Evolutionary conservation across 1,284 basidiomycete species (phyloP).

Genomic region (Psilocybe mexicana): DNA sequence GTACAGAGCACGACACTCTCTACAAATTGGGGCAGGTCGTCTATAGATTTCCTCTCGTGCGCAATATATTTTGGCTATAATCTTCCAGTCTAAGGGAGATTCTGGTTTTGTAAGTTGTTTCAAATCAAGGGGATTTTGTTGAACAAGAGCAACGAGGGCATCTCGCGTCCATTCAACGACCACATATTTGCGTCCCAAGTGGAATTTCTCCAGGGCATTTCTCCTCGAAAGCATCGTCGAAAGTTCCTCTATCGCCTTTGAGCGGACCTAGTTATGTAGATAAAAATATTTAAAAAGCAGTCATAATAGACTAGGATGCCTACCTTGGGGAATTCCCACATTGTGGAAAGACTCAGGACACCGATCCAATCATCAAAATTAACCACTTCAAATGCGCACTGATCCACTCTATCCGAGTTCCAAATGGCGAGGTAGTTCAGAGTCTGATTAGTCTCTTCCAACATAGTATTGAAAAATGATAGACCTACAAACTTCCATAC

Average conservation of each 20-base stretch:
- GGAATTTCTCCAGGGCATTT: neutral
- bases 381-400: neutral
- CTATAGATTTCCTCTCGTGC: neutral
- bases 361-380: neutral
- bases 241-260: neutral
- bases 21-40: too few relatives aligned
- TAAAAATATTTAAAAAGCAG: neutral
- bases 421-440: neutral
- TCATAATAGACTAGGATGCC: neutral
- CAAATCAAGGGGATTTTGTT: neutral
- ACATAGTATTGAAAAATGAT: too few relatives aligned
- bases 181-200: neutral
- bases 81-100: neutral
- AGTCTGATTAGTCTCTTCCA: neutral
- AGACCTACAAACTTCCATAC: neutral
- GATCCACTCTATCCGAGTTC: neutral
- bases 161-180: constrained; percentile 1
- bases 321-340: neutral
- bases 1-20: too few relatives aligned
- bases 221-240: neutral
- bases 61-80: constrained; percentile 6
- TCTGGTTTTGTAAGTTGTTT: neutral
- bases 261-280: neutral
- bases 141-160: neutral
- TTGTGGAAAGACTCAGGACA: neutral